These are phyloP conservation scores for Simplicillium aogashimaense DNA, from an alignment of 2,329 filamentous ascomycete species.

Conservation along the genomic window DNA sequence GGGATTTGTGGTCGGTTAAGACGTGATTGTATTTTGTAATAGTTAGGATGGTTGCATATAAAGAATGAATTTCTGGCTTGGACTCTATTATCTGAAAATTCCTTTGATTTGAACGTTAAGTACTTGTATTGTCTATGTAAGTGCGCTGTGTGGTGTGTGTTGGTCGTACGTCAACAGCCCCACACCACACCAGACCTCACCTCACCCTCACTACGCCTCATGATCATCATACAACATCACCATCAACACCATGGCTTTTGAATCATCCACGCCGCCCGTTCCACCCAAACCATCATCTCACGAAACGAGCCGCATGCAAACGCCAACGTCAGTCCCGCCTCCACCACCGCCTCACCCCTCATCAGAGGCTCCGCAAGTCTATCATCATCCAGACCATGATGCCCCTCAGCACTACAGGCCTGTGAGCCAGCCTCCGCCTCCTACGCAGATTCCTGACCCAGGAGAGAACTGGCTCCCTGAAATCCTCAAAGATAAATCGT, in stretches of 20 bases:
- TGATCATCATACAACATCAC: slow-evolving; percentile 9
- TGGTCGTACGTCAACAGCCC: too few relatives aligned
- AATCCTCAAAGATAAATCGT: slow-evolving; percentile 74
- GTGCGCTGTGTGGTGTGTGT: neutral
- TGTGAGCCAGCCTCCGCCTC: slow-evolving; percentile 1
- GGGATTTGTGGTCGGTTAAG: slow-evolving; percentile 52
- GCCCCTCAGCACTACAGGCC: slow-evolving; percentile 10
- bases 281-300: slow-evolving; percentile 64
- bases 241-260: slow-evolving; percentile 19
- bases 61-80: too few relatives aligned
- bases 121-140: neutral
- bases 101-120: too few relatives aligned
- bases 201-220: neutral
- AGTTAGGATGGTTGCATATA: neutral
- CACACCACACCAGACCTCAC: neutral
- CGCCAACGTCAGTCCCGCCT: slow-evolving; percentile 41
- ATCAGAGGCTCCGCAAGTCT: neutral
- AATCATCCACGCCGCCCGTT: slow-evolving; percentile 42
- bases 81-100: too few relatives aligned
- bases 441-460: slow-evolving; percentile 38
- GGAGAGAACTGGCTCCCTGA: slow-evolving; percentile 72
- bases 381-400: slow-evolving; percentile 13
- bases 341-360: slow-evolving; percentile 28
- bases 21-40: slow-evolving; percentile 9
- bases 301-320: slow-evolving; percentile 57